Base-by-base conservation (phyloP, 805 yeast genomes). In the Saccharomyces jurei region DNA sequence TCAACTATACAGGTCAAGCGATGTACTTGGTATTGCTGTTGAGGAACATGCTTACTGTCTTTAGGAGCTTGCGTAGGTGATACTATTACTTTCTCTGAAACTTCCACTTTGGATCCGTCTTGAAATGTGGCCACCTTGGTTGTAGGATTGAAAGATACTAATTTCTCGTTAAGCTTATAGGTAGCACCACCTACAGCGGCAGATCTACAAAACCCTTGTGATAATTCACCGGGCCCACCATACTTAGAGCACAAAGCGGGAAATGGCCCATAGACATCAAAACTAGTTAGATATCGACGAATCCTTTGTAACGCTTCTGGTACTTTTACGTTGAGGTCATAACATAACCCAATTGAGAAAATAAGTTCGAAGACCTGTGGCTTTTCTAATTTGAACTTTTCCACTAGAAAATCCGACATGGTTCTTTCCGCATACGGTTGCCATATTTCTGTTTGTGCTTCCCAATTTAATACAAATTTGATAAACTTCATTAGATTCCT, bases 161-260 rank as follows among this genome's bases (percentile, higher is more conserved):
- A 71, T 44, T 77, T 73, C 14, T 94, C 85, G 65, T 85, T 83
- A 54, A 92, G 76, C 69, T 90, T 89, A 73, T 94, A 92, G 32
- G 95, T 89, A 53, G 97, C 86, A 53, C 98, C 98, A 21, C 94
- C 98, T 58, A 92, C 98, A 13, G 99, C 99, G 3, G 98, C 98
- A 55, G 96, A 87, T 63, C 99, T 80, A 73, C 97, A 92, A 71
- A 94, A 92, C 1, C 97, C 99, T 73, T 92, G 99, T 14, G 96
- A 84, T 28, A 92, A 75, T 71, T 92, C 99, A 52, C 98, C 97
- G 0, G 96, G 91, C 2, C 96, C 95, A 54, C 98, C 99, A 72
- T 84, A 92, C 75, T 89, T 92, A 51, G 96, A 87, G 63, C 85
- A 85, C 74, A 92, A 77, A 11, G 88, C 95, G 2, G 99, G 97